These are phyloP conservation scores for Ustilago lituana DNA, from an alignment of 1,284 basidiomycete genomes.

Conservation along the genomic window DNA sequence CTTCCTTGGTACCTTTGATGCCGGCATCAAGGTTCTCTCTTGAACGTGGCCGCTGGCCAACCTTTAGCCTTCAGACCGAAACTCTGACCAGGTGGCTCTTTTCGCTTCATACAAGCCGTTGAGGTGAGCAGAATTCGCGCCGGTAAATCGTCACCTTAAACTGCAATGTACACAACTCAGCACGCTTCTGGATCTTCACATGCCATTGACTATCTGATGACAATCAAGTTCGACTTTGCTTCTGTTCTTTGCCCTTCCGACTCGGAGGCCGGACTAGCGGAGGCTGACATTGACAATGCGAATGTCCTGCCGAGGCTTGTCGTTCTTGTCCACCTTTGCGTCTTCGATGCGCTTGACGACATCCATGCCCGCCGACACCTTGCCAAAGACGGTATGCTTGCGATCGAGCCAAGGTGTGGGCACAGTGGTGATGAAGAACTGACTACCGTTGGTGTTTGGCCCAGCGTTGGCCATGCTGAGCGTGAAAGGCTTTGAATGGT, in stretches of 20 bases:
- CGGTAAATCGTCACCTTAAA: too few relatives aligned
- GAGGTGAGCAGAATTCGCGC: too few relatives aligned
- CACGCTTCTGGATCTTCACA: too few relatives aligned
- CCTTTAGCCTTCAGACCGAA: too few relatives aligned
- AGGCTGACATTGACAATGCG: conserved; percentile 46
- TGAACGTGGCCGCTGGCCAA: too few relatives aligned
- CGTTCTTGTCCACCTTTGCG: conserved; percentile 66
- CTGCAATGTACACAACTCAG: too few relatives aligned
- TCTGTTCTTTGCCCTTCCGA: neutral
- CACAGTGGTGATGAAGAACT: conserved; percentile 98
- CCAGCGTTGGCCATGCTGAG: conserved; percentile 99
- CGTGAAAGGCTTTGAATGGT: conserved; percentile 95
- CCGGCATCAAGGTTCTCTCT: conserved; percentile 50
- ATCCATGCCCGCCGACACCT: conserved; percentile 71
- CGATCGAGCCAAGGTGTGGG: conserved; percentile 87
- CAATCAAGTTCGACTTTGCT: neutral
- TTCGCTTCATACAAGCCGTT: too few relatives aligned
- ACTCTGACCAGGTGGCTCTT: too few relatives aligned
- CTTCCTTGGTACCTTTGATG: conserved; percentile 91
- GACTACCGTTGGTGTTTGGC: conserved; percentile 89
- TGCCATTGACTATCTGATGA: too few relatives aligned
- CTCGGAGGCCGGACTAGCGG: conserved; percentile 3
- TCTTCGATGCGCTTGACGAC: conserved; percentile 86
- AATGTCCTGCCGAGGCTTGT: conserved; percentile 65
- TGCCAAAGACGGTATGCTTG: conserved; percentile 73